Evolutionary conservation across 257 asterid genomes (phyloP).

Genomic region (Nicotiana undulata): DNA sequence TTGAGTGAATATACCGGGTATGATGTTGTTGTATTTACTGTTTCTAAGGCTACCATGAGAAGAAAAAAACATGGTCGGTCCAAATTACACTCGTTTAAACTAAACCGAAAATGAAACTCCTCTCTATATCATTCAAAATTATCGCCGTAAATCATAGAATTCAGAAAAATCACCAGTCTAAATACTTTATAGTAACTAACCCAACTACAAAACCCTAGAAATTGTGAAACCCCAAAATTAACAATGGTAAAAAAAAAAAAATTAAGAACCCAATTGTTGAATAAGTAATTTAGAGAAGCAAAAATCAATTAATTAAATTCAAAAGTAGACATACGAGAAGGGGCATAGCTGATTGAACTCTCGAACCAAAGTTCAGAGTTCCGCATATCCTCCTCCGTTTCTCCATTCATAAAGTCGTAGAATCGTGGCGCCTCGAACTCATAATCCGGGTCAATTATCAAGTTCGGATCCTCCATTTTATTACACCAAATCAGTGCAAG

Average conservation of each 20-base stretch:
- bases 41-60: neutral
- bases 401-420: slow-evolving; percentile 61
- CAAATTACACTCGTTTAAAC: neutral
- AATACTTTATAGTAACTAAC: no score
- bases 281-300: neutral
- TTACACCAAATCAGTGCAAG: no score
- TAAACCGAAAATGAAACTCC: neutral
- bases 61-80: neutral
- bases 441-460: slow-evolving; percentile 49
- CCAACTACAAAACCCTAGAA: neutral
- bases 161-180: neutral
- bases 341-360: slow-evolving; percentile 49
- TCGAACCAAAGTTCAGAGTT: slow-evolving; percentile 89
- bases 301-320: neutral
- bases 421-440: slow-evolving; percentile 82
- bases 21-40: no score
- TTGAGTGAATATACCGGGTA: no score
- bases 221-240: neutral
- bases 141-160: neutral
- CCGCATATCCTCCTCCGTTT: slow-evolving; percentile 49
- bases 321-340: slow-evolving; percentile 64
- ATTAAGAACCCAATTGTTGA: neutral
- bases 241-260: no score
- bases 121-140: neutral
- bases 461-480: slow-evolving; percentile 30